Percentiles rank a stretch among this genome's conserved stretches.
Conservation (phyloP, 495 filamentous ascomycete genomes). For the Neurospora sp. region DNA sequence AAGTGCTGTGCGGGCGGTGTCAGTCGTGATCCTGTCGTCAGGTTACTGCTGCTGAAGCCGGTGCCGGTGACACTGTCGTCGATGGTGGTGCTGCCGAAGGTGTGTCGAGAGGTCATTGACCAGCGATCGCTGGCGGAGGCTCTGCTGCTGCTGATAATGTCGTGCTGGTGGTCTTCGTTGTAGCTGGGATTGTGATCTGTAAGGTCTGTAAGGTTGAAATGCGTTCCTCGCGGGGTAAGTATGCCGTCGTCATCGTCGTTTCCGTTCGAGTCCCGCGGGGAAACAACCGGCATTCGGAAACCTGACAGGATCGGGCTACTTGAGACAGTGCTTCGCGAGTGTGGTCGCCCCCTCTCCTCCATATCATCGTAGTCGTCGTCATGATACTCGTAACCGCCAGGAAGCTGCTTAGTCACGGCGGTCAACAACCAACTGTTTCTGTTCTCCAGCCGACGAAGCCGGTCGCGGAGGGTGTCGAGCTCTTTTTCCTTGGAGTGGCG, state of each 20-base stretch:
- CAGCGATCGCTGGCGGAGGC: background rate
- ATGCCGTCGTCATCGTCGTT: background rate
- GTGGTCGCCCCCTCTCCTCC: background rate
- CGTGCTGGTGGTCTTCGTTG: background rate
- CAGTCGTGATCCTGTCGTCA: background rate
- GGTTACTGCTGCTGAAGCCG: background rate
- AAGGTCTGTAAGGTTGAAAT: background rate
- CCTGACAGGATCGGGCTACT: background rate
- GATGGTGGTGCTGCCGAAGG: background rate
- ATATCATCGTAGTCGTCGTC: background rate
- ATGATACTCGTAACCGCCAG: constrained; percentile 1
- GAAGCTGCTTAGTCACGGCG: constrained; percentile 20
- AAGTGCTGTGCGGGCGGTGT: background rate
- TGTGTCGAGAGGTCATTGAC: background rate
- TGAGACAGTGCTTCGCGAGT: background rate
- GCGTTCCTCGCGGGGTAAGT: background rate
- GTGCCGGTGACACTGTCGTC: background rate
- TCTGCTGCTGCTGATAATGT: background rate
- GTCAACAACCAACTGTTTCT: constrained; percentile 23
- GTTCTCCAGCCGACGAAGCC: constrained; percentile 23
- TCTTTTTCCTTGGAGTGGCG: constrained; percentile 23
- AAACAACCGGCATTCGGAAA: background rate
- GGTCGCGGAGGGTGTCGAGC: constrained; percentile 15
- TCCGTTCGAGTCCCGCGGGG: background rate
- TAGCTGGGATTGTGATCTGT: background rate